Evolutionary conservation across 495 filamentous ascomycete species (phyloP).

Genomic region (Aspergillus nidulans): DNA sequence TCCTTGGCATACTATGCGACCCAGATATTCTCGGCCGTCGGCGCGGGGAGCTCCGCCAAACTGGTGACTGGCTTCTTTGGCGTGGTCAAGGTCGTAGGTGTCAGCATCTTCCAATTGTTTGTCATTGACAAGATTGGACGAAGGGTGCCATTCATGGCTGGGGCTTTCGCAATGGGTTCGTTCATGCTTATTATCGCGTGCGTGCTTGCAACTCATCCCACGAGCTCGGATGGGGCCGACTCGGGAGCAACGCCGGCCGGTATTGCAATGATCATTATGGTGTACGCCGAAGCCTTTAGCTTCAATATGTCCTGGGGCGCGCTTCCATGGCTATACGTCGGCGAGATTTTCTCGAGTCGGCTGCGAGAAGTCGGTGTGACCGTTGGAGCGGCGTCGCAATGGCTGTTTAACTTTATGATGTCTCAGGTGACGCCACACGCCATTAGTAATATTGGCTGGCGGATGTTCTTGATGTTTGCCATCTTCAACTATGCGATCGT

Average conservation of each 20-base stretch:
- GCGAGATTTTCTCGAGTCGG: conserved; percentile 51
- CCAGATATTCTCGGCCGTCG: conserved; percentile 45
- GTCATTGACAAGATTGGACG: conserved; percentile 52
- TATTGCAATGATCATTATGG: conserved; percentile 47
- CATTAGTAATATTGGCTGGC: conserved; percentile 47
- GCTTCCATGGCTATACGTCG: conserved; percentile 38
- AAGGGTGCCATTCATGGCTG: conserved; percentile 48
- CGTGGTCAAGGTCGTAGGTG: conserved; percentile 42
- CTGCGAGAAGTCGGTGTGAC: conserved; percentile 45
- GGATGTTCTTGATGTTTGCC: conserved; percentile 54
- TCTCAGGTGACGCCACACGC: conserved; percentile 50
- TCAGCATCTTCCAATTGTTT: conserved; percentile 40
- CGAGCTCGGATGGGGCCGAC: conserved; percentile 21
- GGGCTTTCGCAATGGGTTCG: conserved; percentile 47
- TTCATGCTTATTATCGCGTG: conserved; percentile 51
- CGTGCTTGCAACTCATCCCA: conserved; percentile 41
- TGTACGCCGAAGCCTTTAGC: conserved; percentile 46
- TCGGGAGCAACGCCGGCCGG: conserved; percentile 31
- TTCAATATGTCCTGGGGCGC: conserved; percentile 38
- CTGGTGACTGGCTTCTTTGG: conserved; percentile 49
- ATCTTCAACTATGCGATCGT: conserved; percentile 47
- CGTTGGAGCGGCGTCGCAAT: conserved; percentile 47
- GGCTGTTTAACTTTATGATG: conserved; percentile 55
- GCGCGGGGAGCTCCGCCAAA: conserved; percentile 35
- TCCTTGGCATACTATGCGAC: conserved; percentile 46